Evolutionary conservation across 805 yeast genomes (phyloP).

Genomic region (Wickerhamiella parazyma): DNA sequence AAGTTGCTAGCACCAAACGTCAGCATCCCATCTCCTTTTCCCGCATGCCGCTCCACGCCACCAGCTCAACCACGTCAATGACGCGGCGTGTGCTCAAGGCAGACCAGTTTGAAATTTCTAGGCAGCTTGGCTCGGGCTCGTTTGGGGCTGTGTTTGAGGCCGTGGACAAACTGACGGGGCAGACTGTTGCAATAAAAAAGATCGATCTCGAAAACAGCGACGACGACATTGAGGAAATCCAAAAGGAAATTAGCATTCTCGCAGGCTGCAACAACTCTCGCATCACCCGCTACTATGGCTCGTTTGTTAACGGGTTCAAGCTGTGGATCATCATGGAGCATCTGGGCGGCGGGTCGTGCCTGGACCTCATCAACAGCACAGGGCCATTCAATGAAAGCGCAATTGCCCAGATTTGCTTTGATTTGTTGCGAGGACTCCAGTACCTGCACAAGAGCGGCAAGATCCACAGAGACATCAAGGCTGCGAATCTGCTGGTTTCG

Average conservation of each 20-base stretch:
- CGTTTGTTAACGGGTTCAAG: slow-evolving; percentile 54
- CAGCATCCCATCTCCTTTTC: not conserved
- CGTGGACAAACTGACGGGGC: slow-evolving; percentile 30
- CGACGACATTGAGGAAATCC: slow-evolving; percentile 61
- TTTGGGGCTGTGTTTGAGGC: slow-evolving; percentile 68
- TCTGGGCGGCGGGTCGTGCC: slow-evolving; percentile 64
- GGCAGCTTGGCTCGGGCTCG: slow-evolving; percentile 62
- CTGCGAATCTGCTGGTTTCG: slow-evolving; percentile 73
- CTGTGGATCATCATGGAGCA: slow-evolving; percentile 74
- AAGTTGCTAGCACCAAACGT: not conserved
- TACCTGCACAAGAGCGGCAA: slow-evolving; percentile 58
- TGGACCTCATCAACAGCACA: slow-evolving; percentile 38
- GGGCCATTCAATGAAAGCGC: slow-evolving; percentile 45
- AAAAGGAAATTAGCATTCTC: slow-evolving; percentile 54
- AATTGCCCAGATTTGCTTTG: slow-evolving; percentile 41
- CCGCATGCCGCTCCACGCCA: not conserved
- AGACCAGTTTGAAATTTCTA: slow-evolving; percentile 35
- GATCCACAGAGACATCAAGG: slow-evolving; percentile 87
- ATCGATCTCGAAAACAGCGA: slow-evolving; percentile 54
- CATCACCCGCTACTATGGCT: slow-evolving; percentile 57
- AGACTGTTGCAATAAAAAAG: slow-evolving; percentile 27
- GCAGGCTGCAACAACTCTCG: slow-evolving; percentile 51
- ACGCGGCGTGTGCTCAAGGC: slow-evolving; percentile 19
- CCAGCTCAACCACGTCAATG: slow-evolving; percentile 8
- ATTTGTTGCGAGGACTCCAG: slow-evolving; percentile 44